Base-by-base conservation (phyloP, 2,329 filamentous ascomycete genomes). In the Pseudogymnoascus sp. region DNA sequence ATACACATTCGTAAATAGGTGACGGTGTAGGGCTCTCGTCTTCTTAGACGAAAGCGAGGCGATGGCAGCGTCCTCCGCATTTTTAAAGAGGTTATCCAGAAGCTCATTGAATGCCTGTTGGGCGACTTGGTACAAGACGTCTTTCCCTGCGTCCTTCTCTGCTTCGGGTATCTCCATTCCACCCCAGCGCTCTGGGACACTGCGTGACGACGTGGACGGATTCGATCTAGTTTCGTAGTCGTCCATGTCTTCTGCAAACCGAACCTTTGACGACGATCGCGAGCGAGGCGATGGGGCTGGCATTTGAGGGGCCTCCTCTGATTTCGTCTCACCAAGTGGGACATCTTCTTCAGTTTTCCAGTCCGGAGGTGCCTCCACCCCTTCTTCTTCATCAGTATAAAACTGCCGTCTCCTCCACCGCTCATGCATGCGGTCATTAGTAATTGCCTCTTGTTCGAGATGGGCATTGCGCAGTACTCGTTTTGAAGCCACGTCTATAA, bases 41-140 rank as follows among this genome's bases (percentile, higher is more conserved):
- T 76, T 75, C 64, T 82, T 83, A 0, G 87, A 90, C 57, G 81
- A 78, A 7, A 83, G 81, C 9, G 86, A 86, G 60, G 84, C 80
- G 62, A 94, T 75, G 1, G 91, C 86, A 15, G 90, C 72, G 64
- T 92, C 86, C 72, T 97, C 93, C 65, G 88, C 87, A 4, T 82
- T 79, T 66, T 88, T 88, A 76, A 99, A 99, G 0, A 99, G 79
- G 1, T 86, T 82, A 69, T 97, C 90, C 0, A 99, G 82, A 2
- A 97, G 78, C 74, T 97, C 91, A 69, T 97, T 97, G 75, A 96
- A 90, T 0, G 91, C 89, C 73, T 96, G 89, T 72, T 97, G 91
- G 0, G 90, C 91, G 33, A 95, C 86, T 71, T 96, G 90, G 69
- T 96, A 97, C 1, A 97, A 77, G 3, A 97, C 88, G 70, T 97